Conservation (phyloP, 768 basidiomycete genomes). For the Boletus pseudopeckii region DNA sequence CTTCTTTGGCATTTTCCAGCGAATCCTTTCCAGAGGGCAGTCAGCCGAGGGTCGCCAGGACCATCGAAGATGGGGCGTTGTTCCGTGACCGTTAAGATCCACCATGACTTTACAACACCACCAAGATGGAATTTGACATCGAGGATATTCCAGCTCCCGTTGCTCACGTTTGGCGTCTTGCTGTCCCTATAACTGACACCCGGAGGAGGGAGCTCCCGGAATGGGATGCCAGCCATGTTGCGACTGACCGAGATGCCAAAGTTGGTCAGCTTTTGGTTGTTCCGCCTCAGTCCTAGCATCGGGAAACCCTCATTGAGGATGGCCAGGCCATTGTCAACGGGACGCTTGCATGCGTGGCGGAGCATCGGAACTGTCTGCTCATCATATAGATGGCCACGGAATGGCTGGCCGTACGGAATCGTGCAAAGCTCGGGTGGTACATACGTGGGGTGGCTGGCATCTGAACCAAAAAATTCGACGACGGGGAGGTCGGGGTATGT, state of each 20-base stretch:
- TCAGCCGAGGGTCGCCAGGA: slow-evolving; percentile 31
- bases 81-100: slow-evolving; percentile 63
- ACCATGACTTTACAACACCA: slow-evolving; percentile 54
- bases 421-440: slow-evolving; percentile 72
- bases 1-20: slow-evolving; percentile 49
- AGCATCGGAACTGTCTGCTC: slow-evolving; percentile 68
- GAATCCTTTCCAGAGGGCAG: slow-evolving; percentile 50
- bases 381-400: slow-evolving; percentile 56
- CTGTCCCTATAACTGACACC: slow-evolving; percentile 51
- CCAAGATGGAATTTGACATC: slow-evolving; percentile 65
- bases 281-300: slow-evolving; percentile 47
- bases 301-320: slow-evolving; percentile 59
- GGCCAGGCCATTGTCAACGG: slow-evolving; percentile 51
- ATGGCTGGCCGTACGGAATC: slow-evolving; percentile 56
- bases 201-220: slow-evolving; percentile 61
- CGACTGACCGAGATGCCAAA: slow-evolving; percentile 57
- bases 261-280: slow-evolving; percentile 38
- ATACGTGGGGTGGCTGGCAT: slow-evolving; percentile 31
- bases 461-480: slow-evolving; percentile 47
- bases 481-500: slow-evolving; percentile 50
- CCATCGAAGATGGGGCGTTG: slow-evolving; percentile 37
- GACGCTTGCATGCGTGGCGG: slow-evolving; percentile 59
- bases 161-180: slow-evolving; percentile 38
- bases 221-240: slow-evolving; percentile 64
- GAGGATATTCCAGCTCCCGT: slow-evolving; percentile 77